phyloP scores from a whole-genome alignment of 805 yeast genomes.

The Lipomyces kockii region DNA sequence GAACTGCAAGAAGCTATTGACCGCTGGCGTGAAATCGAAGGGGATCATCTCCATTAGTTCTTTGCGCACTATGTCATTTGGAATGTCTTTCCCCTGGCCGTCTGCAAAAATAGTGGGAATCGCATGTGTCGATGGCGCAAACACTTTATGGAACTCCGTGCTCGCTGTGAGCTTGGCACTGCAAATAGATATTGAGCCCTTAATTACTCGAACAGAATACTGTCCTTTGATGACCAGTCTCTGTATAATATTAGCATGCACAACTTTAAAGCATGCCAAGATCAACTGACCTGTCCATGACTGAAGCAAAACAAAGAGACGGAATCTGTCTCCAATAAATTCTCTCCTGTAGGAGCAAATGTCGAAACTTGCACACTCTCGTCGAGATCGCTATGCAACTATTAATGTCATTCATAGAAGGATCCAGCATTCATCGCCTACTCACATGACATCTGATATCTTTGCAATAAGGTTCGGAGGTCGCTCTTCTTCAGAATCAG shows the following conservation, averaged over 20 bases:
- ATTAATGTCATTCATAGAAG: background rate
- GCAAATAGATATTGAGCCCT: conserved; percentile 42
- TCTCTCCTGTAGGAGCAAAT: conserved; percentile 12
- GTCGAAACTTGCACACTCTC: conserved; percentile 17
- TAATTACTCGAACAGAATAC: conserved; percentile 40
- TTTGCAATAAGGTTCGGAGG: background rate
- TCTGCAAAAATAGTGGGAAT: conserved; percentile 27
- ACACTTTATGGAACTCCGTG: conserved; percentile 20
- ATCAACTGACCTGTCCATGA: background rate
- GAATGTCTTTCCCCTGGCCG: background rate
- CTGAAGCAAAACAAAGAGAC: conserved; percentile 8
- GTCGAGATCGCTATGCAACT: conserved; percentile 13
- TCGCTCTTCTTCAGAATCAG: conserved; percentile 15
- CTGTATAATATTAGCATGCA: conserved; percentile 9
- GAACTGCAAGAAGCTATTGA: conserved; percentile 21
- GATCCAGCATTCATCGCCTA: background rate
- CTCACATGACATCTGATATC: background rate
- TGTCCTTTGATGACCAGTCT: conserved; percentile 42
- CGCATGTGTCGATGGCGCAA: conserved; percentile 36
- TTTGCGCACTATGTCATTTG: background rate
- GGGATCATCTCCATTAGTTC: background rate
- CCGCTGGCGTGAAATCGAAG: background rate
- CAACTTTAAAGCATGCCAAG: background rate
- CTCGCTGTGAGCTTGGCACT: conserved; percentile 40
- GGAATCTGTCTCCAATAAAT: conserved; percentile 1